These are phyloP conservation scores for Russula abietina DNA, from an alignment of 768 basidiomycete species.

Conservation along the genomic window DNA sequence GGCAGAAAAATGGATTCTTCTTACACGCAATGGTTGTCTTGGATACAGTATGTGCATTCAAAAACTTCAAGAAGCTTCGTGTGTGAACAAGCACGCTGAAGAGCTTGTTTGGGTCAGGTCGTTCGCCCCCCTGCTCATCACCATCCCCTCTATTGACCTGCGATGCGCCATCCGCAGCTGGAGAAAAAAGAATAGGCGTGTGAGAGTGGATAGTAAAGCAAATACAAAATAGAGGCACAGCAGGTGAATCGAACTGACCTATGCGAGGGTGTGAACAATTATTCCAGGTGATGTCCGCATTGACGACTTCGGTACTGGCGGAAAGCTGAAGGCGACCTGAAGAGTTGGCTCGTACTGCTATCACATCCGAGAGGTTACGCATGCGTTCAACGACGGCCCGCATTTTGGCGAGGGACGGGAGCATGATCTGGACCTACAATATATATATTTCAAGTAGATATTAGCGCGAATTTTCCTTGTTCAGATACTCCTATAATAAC, in stretches of 20 bases:
- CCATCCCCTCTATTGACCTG: conserved; percentile 26
- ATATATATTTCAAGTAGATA: background rate
- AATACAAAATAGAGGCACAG: background rate
- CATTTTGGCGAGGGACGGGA: conserved; percentile 68
- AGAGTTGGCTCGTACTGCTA: conserved; percentile 64
- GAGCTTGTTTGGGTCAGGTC: conserved; percentile 49
- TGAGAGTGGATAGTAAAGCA: background rate
- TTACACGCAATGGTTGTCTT: conserved; percentile 80
- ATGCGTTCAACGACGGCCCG: conserved; percentile 77
- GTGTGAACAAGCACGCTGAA: conserved; percentile 65
- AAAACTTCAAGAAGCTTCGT: conserved; percentile 73
- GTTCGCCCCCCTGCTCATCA: conserved; percentile 31
- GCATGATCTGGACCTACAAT: conserved; percentile 63
- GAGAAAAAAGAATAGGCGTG: background rate
- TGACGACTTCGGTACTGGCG: conserved; percentile 66
- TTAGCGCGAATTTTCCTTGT: background rate
- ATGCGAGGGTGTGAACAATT: conserved; percentile 63
- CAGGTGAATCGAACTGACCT: conserved; percentile 27
- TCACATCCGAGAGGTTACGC: conserved; percentile 58
- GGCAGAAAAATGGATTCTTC: conserved; percentile 29
- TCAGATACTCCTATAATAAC: conserved; percentile 24
- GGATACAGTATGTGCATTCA: conserved; percentile 73
- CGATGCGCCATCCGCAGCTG: conserved; percentile 26
- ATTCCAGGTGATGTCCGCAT: conserved; percentile 73
- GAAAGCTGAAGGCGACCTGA: conserved; percentile 49